A percentile compares a stretch with the other conserved stretches of the same genome.
Conservation (phyloP, 2,329 filamentous ascomycete genomes). For the Aspergillus candidus region DNA sequence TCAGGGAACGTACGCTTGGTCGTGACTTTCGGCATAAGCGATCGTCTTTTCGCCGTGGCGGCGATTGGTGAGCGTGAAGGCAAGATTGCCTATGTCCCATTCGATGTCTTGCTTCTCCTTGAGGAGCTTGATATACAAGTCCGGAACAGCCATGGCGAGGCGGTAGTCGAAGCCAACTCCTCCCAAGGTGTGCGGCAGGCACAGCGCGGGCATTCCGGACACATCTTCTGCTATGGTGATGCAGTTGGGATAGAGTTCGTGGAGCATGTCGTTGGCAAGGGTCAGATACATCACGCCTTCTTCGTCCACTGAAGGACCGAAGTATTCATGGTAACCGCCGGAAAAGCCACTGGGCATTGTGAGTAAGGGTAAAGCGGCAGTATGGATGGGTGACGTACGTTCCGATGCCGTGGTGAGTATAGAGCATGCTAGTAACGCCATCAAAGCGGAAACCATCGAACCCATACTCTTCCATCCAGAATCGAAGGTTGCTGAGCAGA, state of each 20-base stretch:
- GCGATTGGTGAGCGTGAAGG: slow-evolving; percentile 83
- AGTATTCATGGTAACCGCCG: slow-evolving; percentile 97
- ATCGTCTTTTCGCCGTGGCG: slow-evolving; percentile 97
- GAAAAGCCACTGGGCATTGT: slow-evolving; percentile 68
- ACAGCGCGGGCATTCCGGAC: slow-evolving; percentile 96
- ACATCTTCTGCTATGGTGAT: slow-evolving; percentile 97
- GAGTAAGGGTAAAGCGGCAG: neutral
- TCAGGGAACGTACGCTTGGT: slow-evolving; percentile 74
- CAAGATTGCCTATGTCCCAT: slow-evolving; percentile 83
- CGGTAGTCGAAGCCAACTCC: slow-evolving; percentile 97
- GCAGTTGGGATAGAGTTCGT: slow-evolving; percentile 75
- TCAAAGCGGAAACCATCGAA: slow-evolving; percentile 98
- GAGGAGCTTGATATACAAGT: slow-evolving; percentile 98
- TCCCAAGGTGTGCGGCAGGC: slow-evolving; percentile 74
- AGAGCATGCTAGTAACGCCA: slow-evolving; percentile 97
- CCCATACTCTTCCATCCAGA: slow-evolving; percentile 98
- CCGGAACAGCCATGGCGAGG: slow-evolving; percentile 93
- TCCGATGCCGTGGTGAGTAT: slow-evolving; percentile 91
- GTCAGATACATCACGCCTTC: slow-evolving; percentile 93
- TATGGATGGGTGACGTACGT: slow-evolving; percentile 56
- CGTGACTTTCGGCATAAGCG: slow-evolving; percentile 93
- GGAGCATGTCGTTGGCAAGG: slow-evolving; percentile 93
- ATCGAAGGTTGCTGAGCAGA: slow-evolving; percentile 86
- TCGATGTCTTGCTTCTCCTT: slow-evolving; percentile 88
- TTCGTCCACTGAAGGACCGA: slow-evolving; percentile 80